Percentiles rank a stretch among this genome's conserved stretches.
Conservation (phyloP, 2,329 filamentous ascomycete species). For the Claviceps monticola region DNA sequence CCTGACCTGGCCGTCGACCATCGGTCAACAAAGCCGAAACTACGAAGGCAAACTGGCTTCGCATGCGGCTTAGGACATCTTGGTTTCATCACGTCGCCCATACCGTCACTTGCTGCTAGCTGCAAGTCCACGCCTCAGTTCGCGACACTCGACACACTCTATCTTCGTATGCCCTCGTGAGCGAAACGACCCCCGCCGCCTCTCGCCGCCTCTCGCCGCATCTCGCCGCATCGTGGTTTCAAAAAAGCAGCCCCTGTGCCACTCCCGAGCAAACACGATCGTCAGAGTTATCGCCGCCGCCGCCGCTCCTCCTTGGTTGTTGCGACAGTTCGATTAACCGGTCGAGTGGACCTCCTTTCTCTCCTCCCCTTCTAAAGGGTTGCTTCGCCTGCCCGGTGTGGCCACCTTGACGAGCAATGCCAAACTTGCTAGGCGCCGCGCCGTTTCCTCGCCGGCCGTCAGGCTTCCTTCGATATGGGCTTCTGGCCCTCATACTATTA, state of each 20-base stretch:
- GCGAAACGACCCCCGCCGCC: not conserved
- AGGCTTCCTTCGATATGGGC: slow-evolving; percentile 27
- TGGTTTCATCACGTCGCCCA: not conserved
- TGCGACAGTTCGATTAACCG: not conserved
- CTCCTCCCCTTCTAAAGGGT: not conserved
- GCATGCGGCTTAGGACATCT: too few species aligned
- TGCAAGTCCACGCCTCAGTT: too few species aligned
- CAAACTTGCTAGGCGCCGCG: slow-evolving; percentile 6
- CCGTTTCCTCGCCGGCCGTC: slow-evolving; percentile 16
- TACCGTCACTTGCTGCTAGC: too few species aligned
- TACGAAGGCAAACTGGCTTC: too few species aligned
- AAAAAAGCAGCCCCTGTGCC: not conserved
- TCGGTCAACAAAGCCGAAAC: too few species aligned
- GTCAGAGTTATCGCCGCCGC: not conserved
- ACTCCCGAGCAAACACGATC: not conserved
- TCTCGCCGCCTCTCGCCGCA: not conserved
- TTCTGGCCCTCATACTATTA: slow-evolving; percentile 23
- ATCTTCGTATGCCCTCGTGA: not conserved
- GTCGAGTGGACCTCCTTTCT: not conserved
- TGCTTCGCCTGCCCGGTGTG: not conserved
- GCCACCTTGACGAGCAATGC: slow-evolving; percentile 2
- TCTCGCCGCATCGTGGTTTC: not conserved
- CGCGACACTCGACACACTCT: not conserved
- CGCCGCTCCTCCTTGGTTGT: not conserved
- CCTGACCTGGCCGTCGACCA: too few species aligned